Percentiles rank a stretch among this genome's conserved stretches.
These are phyloP conservation scores for Pythium dissotocum DNA, from an alignment of 352 stramenopile genomes.

Conservation along the genomic window DNA sequence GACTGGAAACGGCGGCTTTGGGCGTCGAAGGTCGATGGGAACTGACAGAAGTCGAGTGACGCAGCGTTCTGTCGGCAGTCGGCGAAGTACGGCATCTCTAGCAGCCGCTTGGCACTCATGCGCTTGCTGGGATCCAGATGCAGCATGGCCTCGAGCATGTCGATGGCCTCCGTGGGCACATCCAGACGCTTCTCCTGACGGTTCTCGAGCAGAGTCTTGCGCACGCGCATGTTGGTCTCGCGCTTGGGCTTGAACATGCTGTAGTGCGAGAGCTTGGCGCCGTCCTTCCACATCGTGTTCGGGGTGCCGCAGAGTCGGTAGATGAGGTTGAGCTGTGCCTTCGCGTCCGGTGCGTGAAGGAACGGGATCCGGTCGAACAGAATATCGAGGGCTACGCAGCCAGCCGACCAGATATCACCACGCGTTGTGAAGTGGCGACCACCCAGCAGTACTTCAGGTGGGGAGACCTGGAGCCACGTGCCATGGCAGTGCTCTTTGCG, in stretches of 20 bases:
- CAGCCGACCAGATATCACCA: slow-evolving; percentile 74
- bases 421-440: slow-evolving; percentile 69
- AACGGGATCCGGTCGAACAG: slow-evolving; percentile 67
- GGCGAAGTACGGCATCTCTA: slow-evolving; percentile 64
- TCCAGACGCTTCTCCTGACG: slow-evolving; percentile 40
- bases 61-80: slow-evolving; percentile 29
- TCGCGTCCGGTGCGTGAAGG: slow-evolving; percentile 58
- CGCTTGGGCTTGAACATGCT: slow-evolving; percentile 58
- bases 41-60: slow-evolving; percentile 41
- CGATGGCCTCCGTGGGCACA: slow-evolving; percentile 56
- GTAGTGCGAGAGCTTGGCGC: slow-evolving; percentile 57
- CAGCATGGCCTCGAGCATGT: slow-evolving; percentile 74
- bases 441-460: slow-evolving; percentile 75
- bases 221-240: slow-evolving; percentile 75
- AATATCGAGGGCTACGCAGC: slow-evolving; percentile 64
- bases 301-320: slow-evolving; percentile 80
- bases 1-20: slow-evolving; percentile 66
- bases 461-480: slow-evolving; percentile 60
- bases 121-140: slow-evolving; percentile 72
- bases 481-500: slow-evolving; percentile 76
- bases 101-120: slow-evolving; percentile 44
- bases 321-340: slow-evolving; percentile 76
- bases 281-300: slow-evolving; percentile 48
- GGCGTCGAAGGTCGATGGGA: slow-evolving; percentile 51
- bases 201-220: slow-evolving; percentile 77